Conservation (phyloP, 192 early-diverging fungal species). For the Umbelopsis sp. region DNA sequence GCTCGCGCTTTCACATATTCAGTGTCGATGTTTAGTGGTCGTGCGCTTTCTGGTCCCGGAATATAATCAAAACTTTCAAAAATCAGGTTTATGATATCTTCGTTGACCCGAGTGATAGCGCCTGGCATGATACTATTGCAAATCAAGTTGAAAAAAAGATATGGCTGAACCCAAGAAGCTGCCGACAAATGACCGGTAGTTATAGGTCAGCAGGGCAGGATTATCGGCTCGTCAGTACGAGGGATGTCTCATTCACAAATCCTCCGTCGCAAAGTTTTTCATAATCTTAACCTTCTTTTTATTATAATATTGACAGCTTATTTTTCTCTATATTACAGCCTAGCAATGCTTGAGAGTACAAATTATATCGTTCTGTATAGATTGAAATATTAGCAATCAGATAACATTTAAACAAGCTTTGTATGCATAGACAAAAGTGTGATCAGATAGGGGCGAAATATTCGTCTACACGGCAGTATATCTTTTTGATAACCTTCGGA, state of each 20-base stretch:
- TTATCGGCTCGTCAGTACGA: too few relatives aligned
- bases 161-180: too few relatives aligned
- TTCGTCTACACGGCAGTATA: conserved; percentile 11
- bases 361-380: too few relatives aligned
- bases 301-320: too few relatives aligned
- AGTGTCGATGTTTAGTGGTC: neutral
- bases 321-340: too few relatives aligned
- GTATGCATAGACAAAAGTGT: neutral
- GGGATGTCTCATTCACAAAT: too few relatives aligned
- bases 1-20: neutral
- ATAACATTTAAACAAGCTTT: neutral
- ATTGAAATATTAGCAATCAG: neutral
- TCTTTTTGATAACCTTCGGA: conserved; percentile 9
- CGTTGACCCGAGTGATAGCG: neutral
- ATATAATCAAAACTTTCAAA: conserved; percentile 18
- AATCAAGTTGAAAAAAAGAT: too few relatives aligned
- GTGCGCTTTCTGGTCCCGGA: neutral
- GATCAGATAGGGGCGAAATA: conserved; percentile 23
- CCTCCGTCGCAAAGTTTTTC: too few relatives aligned
- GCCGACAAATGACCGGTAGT: too few relatives aligned
- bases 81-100: neutral
- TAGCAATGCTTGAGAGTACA: too few relatives aligned
- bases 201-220: too few relatives aligned
- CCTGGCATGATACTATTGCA: neutral
- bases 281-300: too few relatives aligned